Percentiles rank a stretch among this genome's conserved stretches.
These are phyloP conservation scores for Blastobotrys arbuscula DNA, from an alignment of 1,139 yeast genomes.

Conservation along the genomic window DNA sequence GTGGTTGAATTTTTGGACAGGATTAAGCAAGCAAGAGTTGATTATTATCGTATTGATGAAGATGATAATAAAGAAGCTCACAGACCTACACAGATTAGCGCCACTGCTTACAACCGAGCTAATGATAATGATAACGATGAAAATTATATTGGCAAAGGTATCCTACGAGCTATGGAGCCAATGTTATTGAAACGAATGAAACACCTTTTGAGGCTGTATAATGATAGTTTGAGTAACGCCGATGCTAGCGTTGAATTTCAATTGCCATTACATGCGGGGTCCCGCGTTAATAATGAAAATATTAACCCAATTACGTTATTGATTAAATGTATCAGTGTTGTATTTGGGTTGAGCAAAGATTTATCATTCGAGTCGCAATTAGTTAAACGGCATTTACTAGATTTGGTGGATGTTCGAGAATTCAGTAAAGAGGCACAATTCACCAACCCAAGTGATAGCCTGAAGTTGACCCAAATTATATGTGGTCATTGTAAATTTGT, in stretches of 20 bases:
- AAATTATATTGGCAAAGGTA: conserved; percentile 25
- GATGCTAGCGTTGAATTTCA: conserved; percentile 58
- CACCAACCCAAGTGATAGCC: conserved; percentile 65
- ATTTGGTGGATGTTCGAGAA: conserved; percentile 73
- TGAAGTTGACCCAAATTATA: conserved; percentile 59
- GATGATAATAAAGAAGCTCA: conserved; percentile 28
- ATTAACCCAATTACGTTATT: conserved; percentile 74
- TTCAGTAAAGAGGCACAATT: conserved; percentile 77
- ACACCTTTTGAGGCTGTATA: conserved; percentile 61
- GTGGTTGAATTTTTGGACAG: conserved; percentile 68
- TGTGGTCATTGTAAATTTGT: conserved; percentile 77
- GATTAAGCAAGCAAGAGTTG: conserved; percentile 46
- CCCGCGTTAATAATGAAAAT: conserved; percentile 10
- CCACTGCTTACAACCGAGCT: conserved; percentile 16
- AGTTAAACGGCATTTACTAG: conserved; percentile 67
- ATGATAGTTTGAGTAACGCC: conserved; percentile 65
- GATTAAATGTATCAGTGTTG: conserved; percentile 69
- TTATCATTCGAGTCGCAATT: conserved; percentile 68
- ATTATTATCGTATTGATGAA: conserved; percentile 36
- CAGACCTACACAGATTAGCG: conserved; percentile 60
- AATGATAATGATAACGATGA: conserved; percentile 18
- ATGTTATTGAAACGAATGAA: conserved; percentile 64
- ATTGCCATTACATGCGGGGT: conserved; percentile 50
- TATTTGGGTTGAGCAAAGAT: conserved; percentile 59
- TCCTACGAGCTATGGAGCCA: conserved; percentile 47